These are phyloP conservation scores for Fusarium zealandicum DNA, from an alignment of 2,329 filamentous ascomycete species.

Conservation along the genomic window DNA sequence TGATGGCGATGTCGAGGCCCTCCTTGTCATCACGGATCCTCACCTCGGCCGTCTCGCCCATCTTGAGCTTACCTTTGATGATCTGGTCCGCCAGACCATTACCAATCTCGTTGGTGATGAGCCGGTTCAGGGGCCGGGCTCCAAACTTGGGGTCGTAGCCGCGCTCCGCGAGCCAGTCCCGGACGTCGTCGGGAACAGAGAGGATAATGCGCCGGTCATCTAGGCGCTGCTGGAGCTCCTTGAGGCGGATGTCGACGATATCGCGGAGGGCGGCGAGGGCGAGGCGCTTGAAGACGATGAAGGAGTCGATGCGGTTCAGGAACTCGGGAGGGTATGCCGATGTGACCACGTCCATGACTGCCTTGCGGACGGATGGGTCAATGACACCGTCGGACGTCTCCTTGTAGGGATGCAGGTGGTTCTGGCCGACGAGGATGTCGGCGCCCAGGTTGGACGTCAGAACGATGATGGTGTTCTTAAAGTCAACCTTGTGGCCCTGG, in stretches of 20 bases:
- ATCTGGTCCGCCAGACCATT: constrained; percentile 91
- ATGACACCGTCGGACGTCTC: constrained; percentile 72
- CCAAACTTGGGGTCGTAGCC: constrained; percentile 94
- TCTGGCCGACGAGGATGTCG: constrained; percentile 82
- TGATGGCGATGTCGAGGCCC: constrained; percentile 59
- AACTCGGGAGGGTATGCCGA: constrained; percentile 86
- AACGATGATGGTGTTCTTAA: constrained; percentile 95
- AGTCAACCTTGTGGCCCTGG: constrained; percentile 96
- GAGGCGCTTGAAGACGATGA: constrained; percentile 93
- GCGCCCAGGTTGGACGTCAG: constrained; percentile 95
- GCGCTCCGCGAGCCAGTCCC: constrained; percentile 84
- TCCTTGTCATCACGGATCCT: constrained; percentile 68
- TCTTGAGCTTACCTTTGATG: constrained; percentile 82
- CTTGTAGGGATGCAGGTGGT: constrained; percentile 69
- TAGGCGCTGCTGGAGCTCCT: constrained; percentile 81
- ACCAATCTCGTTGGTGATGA: constrained; percentile 89
- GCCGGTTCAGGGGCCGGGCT: constrained; percentile 85
- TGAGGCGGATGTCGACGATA: constrained; percentile 91
- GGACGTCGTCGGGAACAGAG: constrained; percentile 73
- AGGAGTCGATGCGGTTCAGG: constrained; percentile 94
- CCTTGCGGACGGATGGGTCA: constrained; percentile 73
- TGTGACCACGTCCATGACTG: constrained; percentile 89
- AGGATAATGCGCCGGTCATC: constrained; percentile 86
- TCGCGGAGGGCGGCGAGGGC: constrained; percentile 80
- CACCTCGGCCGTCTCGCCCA: constrained; percentile 76